These are phyloP conservation scores for Vaccinium vitisidaea DNA, from an alignment of 148 eudicot species.

Conservation along the genomic window DNA sequence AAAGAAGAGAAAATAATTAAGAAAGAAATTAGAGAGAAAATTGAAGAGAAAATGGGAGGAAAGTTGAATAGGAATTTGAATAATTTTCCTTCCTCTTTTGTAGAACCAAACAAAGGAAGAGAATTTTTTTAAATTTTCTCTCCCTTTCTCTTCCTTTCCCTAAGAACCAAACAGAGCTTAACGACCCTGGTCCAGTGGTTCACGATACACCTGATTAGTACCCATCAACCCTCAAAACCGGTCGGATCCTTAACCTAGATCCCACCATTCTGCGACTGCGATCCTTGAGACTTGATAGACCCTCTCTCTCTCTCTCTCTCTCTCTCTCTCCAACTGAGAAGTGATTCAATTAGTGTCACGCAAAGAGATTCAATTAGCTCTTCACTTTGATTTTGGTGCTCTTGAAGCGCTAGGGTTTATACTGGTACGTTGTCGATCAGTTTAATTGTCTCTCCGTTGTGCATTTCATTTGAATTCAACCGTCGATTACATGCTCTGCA, in stretches of 20 bases:
- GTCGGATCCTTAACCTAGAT: slow-evolving; percentile 23
- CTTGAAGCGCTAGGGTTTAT: slow-evolving; percentile 10
- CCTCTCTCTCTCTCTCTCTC: slow-evolving; percentile 3
- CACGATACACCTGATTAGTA: neutral
- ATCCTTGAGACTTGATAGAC: slow-evolving; percentile 25
- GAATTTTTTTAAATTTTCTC: no score
- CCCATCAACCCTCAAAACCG: neutral
- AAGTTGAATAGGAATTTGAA: no score
- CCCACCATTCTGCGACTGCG: slow-evolving; percentile 23
- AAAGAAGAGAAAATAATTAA: no score
- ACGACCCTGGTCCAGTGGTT: neutral
- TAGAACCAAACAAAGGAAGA: no score
- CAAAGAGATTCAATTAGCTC: neutral
- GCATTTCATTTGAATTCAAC: neutral
- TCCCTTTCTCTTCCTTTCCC: no score
- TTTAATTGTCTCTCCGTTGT: neutral
- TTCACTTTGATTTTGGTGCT: neutral
- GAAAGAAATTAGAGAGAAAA: no score
- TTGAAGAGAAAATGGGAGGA: no score
- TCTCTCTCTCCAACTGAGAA: neutral
- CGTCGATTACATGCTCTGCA: neutral
- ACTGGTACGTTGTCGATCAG: slow-evolving; percentile 9
- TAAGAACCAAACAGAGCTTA: no score
- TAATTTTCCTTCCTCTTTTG: no score
- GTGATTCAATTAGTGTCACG: neutral